Evolutionary conservation across 352 stramenopile species (phyloP), one percentile per base, ranked within the genome.

Genomic region (Phytophthora syringae): DNA sequence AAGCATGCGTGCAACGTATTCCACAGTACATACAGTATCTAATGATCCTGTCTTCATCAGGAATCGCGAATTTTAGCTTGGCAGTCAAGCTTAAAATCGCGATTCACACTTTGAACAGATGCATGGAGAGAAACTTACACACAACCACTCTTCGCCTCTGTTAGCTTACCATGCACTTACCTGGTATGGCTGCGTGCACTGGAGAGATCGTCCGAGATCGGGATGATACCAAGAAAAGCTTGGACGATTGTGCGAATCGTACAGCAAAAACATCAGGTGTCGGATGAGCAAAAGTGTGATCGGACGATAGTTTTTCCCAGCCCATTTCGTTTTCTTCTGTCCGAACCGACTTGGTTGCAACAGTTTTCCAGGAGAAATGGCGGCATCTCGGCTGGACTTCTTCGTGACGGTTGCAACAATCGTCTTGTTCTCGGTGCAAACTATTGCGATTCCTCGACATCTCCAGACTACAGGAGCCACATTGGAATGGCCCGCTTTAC

Each of bases 401-500:
- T 22, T 44, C 36, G 16, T 70, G 30, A 15, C 20, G 15, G 27
- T 70, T 13, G 22, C 49, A 0, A 48, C 39, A 37, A 24, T 65
- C 9, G 28, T 65, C 42, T 7, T n/a, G 21, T 32, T 65, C 30
- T 15, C 49, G 20, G 24, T 28, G 16, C 15, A 43, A 18, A 43
- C 48, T 9, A n/a, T 3, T n/a, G 34, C 63, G 28, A 44, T 32
- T 25, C 3, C 36, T 55, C 12, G 24, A 57, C 7, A 36, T 65
- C 25, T 45, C 18, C n/a, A 45, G 39, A 52, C 52, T 24, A 49
- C 30, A 2, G 47, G 40, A 20, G 54, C 62, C 12, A 42, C 54
- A 21, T 22, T 70, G 9, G 53, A 55, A 48, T 72, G 67, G 49
- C 72, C 66, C 11, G 66, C 65, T 2, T 42, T 84, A 16, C 50